These are phyloP conservation scores for Phialocephala sp. DNA, from an alignment of 2,329 filamentous ascomycete species.

Conservation along the genomic window DNA sequence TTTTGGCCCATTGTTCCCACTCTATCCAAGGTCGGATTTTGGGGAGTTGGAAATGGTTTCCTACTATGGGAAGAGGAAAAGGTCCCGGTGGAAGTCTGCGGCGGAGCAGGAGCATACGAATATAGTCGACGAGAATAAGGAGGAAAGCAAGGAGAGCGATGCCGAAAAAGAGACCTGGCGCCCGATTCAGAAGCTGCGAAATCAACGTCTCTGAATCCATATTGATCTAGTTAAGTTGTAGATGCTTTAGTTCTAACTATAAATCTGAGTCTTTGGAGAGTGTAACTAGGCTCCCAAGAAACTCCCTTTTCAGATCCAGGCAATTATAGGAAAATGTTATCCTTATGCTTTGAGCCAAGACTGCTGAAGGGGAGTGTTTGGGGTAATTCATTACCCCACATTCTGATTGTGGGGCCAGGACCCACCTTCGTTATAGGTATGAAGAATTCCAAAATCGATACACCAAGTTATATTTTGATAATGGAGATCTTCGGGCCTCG, in stretches of 20 bases:
- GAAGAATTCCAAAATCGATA: too few relatives aligned
- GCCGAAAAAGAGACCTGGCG: background rate
- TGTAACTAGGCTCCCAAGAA: too few relatives aligned
- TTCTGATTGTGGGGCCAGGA: too few relatives aligned
- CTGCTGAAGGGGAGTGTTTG: too few relatives aligned
- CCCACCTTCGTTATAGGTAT: too few relatives aligned
- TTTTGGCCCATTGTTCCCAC: conserved; percentile 18
- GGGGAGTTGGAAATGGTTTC: conserved; percentile 18
- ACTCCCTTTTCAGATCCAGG: too few relatives aligned
- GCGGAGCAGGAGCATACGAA: conserved; percentile 13
- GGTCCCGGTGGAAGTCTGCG: conserved; percentile 20
- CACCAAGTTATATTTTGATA: too few relatives aligned
- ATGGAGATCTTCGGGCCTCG: too few relatives aligned
- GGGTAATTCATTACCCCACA: too few relatives aligned
- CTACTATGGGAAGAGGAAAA: conserved; percentile 17
- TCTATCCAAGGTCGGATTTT: conserved; percentile 16
- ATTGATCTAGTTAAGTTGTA: background rate
- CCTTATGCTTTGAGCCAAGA: too few relatives aligned
- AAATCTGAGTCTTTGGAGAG: background rate
- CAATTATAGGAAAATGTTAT: too few relatives aligned
- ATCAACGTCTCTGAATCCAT: background rate
- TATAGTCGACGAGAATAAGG: conserved; percentile 10
- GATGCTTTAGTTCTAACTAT: background rate
- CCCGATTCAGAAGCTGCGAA: background rate
- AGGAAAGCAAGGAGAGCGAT: background rate